Evolutionary conservation across 2,329 filamentous ascomycete genomes (phyloP).

Genomic region (Colletotrichum sansevieriae): DNA sequence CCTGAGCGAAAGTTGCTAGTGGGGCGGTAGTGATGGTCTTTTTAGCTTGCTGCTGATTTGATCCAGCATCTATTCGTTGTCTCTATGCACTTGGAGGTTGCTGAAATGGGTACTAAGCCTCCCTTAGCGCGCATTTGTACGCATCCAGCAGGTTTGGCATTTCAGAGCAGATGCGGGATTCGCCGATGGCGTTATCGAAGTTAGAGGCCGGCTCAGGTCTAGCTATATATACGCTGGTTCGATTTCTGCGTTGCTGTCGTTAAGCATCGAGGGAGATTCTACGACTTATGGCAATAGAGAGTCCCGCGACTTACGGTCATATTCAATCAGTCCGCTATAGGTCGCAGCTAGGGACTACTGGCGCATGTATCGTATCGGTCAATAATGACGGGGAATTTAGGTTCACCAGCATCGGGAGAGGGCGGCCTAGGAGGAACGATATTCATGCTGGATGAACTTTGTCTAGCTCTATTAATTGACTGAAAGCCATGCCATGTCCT

Average conservation of each 20-base stretch:
- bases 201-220: not conserved
- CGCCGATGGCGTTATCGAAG: not conserved
- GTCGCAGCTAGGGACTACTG: not conserved
- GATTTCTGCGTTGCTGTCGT: not conserved
- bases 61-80: not conserved
- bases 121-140: not conserved
- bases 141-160: not conserved
- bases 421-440: too few relatives aligned
- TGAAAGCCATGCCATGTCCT: too few relatives aligned
- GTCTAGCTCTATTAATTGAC: too few relatives aligned
- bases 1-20: not conserved
- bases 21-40: not conserved
- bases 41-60: not conserved
- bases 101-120: not conserved
- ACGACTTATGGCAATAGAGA: not conserved
- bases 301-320: not conserved
- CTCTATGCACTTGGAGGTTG: not conserved
- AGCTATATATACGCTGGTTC: not conserved
- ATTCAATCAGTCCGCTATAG: not conserved
- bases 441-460: too few relatives aligned
- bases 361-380: not conserved
- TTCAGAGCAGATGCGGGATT: constrained; percentile 2
- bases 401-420: not conserved
- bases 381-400: not conserved
- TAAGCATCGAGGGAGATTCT: not conserved